Base-by-base conservation (phyloP, 2,329 filamentous ascomycete genomes). In the Curvularia spicifera region DNA sequence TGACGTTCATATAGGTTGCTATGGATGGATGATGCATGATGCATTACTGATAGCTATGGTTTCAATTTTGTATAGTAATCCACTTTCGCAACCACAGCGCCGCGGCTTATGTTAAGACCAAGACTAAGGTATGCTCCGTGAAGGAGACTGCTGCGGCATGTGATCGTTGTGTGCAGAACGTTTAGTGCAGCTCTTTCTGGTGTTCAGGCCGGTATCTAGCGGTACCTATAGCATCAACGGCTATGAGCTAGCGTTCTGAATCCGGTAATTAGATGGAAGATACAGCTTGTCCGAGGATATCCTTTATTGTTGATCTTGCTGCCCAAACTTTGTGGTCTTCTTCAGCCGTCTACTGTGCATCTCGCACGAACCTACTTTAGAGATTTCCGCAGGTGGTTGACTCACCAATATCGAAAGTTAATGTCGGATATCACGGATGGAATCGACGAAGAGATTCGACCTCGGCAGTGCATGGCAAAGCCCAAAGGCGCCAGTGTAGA, bases 11-110 rank as follows among this genome's bases (percentile, higher is more conserved):
- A 2, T 12, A n/a, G 29, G 18, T 50, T 22, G 28, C 44, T 24
- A 39, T 37, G 29, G 20, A 26, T 37, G 18, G 28, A 28, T 53
- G 24, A 35, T 44, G 24, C 35, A 22, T 53, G 24, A 28, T 24
- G 53, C 20, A 46, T 39, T 49, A 47, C 22, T 56, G 46, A 42
- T 9, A 33, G 35, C 43, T 35, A 20, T 22, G 26, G 35, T 18
- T 39, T 53, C 12, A 22, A 48, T 33, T 20, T 13, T 26, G 28
- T 42, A 42, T 28, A 40, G 12, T 42, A 33, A 33, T 28, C 39
- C 45, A 46, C 26, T 37, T 15, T 37, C 26, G 28, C 40, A 20
- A 42, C 29, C 35, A 18, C 35, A 9, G 15, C 15, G 22, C 28
- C 8, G 28, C 35, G 8, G 15, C 33, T 18, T 55, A 35, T 20